phyloP scores from a whole-genome alignment of 1,284 basidiomycete genomes.

The Puccinia horiana region DNA sequence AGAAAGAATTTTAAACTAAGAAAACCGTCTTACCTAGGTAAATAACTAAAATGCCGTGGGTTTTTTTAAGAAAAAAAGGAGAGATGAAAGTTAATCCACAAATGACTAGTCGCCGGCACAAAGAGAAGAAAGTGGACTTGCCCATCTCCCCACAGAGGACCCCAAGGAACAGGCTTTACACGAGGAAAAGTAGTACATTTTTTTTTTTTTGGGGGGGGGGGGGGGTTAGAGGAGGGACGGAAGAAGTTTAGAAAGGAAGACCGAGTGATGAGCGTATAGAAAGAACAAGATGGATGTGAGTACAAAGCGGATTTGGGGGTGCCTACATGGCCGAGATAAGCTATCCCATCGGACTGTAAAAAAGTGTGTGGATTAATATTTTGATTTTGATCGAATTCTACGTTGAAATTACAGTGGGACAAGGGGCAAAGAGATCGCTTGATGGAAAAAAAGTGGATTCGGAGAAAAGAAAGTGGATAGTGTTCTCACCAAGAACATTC shows the following conservation, averaged over 20 bases:
- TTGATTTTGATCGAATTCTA: background rate
- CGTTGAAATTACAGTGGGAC: background rate
- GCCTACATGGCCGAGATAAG: slow-evolving; percentile 33
- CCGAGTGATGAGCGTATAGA: background rate
- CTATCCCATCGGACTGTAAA: slow-evolving; percentile 36
- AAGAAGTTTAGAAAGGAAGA: background rate
- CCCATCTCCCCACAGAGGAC: slow-evolving; percentile 40
- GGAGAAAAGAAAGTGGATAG: background rate
- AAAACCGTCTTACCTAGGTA: slow-evolving; percentile 17
- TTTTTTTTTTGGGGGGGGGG: background rate
- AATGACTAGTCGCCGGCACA: background rate
- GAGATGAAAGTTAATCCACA: background rate
- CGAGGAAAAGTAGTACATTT: background rate
- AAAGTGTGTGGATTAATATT: too few relatives aligned
- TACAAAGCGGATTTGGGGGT: too few relatives aligned
- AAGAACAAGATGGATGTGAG: background rate
- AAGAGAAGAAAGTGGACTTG: background rate
- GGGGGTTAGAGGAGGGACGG: background rate
- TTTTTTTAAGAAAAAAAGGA: background rate
- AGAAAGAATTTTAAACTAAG: background rate
- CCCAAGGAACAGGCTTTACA: slow-evolving; percentile 39
- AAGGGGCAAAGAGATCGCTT: background rate
- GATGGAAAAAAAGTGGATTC: background rate
- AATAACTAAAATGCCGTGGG: slow-evolving; percentile 9
- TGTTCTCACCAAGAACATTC: slow-evolving; percentile 28